These are phyloP conservation scores for Claviceps sp. DNA, from an alignment of 2,329 filamentous ascomycete genomes.

Conservation along the genomic window DNA sequence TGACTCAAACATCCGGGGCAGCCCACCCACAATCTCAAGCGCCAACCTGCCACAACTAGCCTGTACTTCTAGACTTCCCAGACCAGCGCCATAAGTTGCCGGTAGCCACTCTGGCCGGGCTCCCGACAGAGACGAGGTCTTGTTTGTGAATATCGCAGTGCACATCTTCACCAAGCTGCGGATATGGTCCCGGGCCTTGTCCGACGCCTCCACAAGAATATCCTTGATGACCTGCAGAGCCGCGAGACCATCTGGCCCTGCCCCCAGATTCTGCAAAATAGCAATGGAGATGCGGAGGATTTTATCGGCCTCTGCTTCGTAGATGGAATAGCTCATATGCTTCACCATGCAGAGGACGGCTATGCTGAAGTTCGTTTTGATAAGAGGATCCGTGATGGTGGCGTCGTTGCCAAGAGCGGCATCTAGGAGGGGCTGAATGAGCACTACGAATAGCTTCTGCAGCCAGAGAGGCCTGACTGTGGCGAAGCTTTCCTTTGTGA, in stretches of 20 bases:
- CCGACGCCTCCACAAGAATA: constrained; percentile 32
- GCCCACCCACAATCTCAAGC: constrained; percentile 31
- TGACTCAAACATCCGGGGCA: constrained; percentile 36
- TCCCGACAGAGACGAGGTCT: constrained; percentile 12
- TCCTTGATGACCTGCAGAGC: constrained; percentile 35
- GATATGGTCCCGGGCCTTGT: constrained; percentile 33
- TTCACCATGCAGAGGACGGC: constrained; percentile 34
- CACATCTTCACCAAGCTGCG: constrained; percentile 34
- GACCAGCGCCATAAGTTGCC: constrained; percentile 9
- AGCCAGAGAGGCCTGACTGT: constrained; percentile 31
- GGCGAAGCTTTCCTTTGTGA: constrained; percentile 29
- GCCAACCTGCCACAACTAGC: constrained; percentile 31
- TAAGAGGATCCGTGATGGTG: constrained; percentile 14
- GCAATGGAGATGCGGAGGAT: constrained; percentile 37
- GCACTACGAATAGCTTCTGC: constrained; percentile 35
- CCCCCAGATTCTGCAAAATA: constrained; percentile 27
- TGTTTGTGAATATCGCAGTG: constrained; percentile 23
- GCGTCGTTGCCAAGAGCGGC: constrained; percentile 23
- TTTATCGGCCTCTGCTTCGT: constrained; percentile 34
- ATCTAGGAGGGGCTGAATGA: constrained; percentile 31
- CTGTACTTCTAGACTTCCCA: constrained; percentile 11
- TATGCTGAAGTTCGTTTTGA: constrained; percentile 29
- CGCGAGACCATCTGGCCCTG: constrained; percentile 30
- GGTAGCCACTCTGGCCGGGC: constrained; percentile 19
- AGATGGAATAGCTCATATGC: constrained; percentile 36